Percentiles rank a stretch among this genome's conserved stretches.
Conservation (phyloP, 495 filamentous ascomycete species). For the Xylaria sp. region DNA sequence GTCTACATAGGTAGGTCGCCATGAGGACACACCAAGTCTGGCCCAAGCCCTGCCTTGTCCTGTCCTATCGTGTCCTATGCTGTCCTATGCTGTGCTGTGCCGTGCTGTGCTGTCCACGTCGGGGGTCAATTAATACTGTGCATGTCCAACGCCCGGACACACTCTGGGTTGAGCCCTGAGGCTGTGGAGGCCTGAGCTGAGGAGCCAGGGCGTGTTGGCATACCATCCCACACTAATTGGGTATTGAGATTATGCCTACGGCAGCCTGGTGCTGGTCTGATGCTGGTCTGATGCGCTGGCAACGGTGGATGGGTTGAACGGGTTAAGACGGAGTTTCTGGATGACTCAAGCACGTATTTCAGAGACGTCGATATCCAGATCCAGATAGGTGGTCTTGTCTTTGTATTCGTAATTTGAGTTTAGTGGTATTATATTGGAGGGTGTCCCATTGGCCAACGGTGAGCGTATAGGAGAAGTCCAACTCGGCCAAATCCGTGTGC, state of each 20-base stretch:
- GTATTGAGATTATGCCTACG: not conserved
- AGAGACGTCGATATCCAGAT: not conserved
- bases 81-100: no score
- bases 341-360: not conserved
- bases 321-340: not conserved
- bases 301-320: not conserved
- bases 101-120: not conserved
- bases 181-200: conserved; percentile 22
- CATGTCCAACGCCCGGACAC: not conserved
- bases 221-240: not conserved
- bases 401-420: not conserved
- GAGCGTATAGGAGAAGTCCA: not conserved
- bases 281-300: not conserved
- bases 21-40: no score
- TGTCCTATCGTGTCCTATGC: no score
- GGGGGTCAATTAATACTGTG: not conserved
- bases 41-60: not conserved
- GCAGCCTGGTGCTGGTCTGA: not conserved
- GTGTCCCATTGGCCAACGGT: not conserved
- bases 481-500: not conserved
- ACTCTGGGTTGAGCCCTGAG: conserved; percentile 8
- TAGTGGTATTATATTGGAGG: not conserved
- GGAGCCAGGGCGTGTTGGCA: conserved; percentile 16
- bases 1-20: conserved; percentile 6
- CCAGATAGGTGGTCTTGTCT: not conserved